Conservation (phyloP, 2,329 filamentous ascomycete genomes). For the Arthrocladium fulminans region DNA sequence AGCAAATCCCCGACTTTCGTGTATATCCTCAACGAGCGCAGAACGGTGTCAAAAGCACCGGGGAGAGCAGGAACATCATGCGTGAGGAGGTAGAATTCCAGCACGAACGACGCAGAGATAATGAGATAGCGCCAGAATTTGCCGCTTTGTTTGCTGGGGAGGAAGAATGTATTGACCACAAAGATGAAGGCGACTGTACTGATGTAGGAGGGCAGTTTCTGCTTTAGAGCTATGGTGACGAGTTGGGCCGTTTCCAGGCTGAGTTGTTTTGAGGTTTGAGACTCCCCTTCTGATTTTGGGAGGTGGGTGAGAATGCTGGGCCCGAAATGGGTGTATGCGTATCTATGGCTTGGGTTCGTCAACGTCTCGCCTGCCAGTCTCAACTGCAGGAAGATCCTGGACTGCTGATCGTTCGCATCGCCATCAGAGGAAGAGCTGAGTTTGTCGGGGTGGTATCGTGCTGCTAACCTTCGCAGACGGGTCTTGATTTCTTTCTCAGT, state of each 20-base stretch:
- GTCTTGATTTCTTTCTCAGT: conserved; percentile 72
- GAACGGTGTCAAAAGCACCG: conserved; percentile 25
- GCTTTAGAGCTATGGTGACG: conserved; percentile 21
- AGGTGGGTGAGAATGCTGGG: conserved; percentile 53
- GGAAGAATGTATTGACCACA: conserved; percentile 23
- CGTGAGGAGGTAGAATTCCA: conserved; percentile 51
- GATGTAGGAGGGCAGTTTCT: conserved; percentile 10
- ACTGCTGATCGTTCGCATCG: conserved; percentile 24
- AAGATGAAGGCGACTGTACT: conserved; percentile 13
- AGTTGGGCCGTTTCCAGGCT: neutral
- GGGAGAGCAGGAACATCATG: conserved; percentile 32
- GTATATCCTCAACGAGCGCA: neutral
- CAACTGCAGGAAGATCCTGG: conserved; percentile 66
- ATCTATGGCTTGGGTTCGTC: conserved; percentile 64
- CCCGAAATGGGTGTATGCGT: conserved; percentile 85
- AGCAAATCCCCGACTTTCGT: conserved; percentile 31
- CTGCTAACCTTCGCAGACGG: conserved; percentile 67
- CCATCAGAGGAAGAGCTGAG: conserved; percentile 30
- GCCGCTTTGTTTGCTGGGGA: conserved; percentile 17
- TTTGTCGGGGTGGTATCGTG: conserved; percentile 78
- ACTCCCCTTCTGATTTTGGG: conserved; percentile 24
- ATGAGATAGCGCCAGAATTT: conserved; percentile 44
- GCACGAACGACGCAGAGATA: conserved; percentile 45
- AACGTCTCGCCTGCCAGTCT: conserved; percentile 77
- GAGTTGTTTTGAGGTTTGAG: neutral